phyloP scores from a whole-genome alignment of 148 eudicot species.

The Fagopyrum homotropicum region DNA sequence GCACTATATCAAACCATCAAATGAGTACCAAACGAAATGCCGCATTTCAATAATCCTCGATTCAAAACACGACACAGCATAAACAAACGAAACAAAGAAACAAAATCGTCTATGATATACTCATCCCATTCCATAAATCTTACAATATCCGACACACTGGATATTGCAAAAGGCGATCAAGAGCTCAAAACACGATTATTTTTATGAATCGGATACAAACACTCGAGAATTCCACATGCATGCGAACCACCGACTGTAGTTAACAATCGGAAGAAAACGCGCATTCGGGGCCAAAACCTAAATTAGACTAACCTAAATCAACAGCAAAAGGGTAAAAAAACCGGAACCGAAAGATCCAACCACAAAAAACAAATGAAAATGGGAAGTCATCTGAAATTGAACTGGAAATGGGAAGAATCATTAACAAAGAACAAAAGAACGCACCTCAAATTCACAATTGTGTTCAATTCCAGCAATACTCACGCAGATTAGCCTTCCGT shows the following conservation, averaged over 20 bases:
- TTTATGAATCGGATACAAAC: not conserved
- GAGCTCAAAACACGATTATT: not conserved
- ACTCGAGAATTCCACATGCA: conserved; percentile 1
- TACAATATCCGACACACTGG: not conserved
- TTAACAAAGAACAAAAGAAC: not conserved
- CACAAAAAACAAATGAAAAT: not conserved
- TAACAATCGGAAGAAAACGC: not conserved
- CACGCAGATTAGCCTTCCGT: not conserved
- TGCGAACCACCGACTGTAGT: not conserved
- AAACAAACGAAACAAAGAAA: not conserved
- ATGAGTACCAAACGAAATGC: not conserved
- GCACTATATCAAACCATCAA: conserved; percentile 2
- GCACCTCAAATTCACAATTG: not conserved
- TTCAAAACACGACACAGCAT: not conserved
- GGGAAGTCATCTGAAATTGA: not conserved
- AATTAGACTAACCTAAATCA: not conserved
- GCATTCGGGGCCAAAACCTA: not conserved
- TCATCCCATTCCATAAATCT: not conserved
- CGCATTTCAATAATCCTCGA: not conserved
- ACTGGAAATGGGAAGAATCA: not conserved
- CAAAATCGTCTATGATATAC: not conserved
- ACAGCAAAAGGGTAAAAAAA: not conserved
- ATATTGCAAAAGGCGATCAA: not conserved
- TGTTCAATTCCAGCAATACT: conserved; percentile 1
- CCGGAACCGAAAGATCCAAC: not conserved